A percentile compares a stretch with the other conserved stretches of the same genome.
Conservation (phyloP, 306 rosid genomes). For the Notholithocarpus densiflorus region DNA sequence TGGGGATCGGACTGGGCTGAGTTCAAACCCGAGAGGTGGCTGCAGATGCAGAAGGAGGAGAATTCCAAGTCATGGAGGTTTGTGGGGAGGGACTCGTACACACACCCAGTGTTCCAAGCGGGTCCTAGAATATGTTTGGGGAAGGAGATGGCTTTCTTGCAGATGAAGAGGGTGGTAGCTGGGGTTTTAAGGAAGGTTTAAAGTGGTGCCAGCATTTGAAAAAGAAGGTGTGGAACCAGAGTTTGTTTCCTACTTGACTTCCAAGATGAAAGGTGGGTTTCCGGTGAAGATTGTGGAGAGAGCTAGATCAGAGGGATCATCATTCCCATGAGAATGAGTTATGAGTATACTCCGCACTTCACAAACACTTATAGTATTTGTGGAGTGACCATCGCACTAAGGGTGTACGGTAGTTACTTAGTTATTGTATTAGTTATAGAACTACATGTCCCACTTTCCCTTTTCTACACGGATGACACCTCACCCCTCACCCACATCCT, state of each 20-base stretch:
- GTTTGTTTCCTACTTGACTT: conserved; percentile 33
- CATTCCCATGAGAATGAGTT: not conserved
- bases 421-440: too few relatives aligned
- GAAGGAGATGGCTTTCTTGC: conserved; percentile 82
- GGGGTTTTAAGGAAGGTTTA: conserved; percentile 47
- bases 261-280: conserved; percentile 57
- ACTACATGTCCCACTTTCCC: too few relatives aligned
- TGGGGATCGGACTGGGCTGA: conserved; percentile 69
- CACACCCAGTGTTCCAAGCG: conserved; percentile 72
- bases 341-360: too few relatives aligned
- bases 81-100: conserved; percentile 43
- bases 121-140: conserved; percentile 80
- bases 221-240: conserved; percentile 31
- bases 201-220: conserved; percentile 36
- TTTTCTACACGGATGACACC: too few relatives aligned
- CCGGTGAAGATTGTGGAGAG: conserved; percentile 37
- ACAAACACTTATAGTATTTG: too few relatives aligned
- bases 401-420: too few relatives aligned
- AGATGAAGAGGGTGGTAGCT: conserved; percentile 65
- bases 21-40: conserved; percentile 68
- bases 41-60: conserved; percentile 10
- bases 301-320: not conserved
- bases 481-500: too few relatives aligned
- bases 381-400: too few relatives aligned
- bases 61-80: conserved; percentile 42